Percentiles rank a stretch among this genome's conserved stretches.
Conservation (phyloP, 139 green algal genomes). For the Chlorella sp. region DNA sequence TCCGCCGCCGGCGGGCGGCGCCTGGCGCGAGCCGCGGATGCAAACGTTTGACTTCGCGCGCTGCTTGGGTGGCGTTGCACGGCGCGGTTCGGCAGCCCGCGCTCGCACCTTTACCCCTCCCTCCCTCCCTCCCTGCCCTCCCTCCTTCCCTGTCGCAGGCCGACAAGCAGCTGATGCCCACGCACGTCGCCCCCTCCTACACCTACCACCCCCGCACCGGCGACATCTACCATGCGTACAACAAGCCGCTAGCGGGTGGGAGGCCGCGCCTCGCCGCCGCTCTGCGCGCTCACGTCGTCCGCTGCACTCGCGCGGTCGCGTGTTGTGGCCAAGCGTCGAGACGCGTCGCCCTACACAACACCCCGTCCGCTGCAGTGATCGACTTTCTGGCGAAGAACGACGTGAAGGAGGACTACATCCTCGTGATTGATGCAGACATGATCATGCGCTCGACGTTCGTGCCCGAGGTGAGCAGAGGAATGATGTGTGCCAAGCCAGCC, state of each 20-base stretch:
- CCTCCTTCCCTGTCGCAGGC: too few relatives aligned
- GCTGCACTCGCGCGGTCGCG: not conserved
- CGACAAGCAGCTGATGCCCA: slow-evolving; percentile 57
- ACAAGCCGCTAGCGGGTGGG: slow-evolving; percentile 69
- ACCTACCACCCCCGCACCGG: slow-evolving; percentile 50
- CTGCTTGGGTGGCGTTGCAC: too few relatives aligned
- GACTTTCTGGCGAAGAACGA: slow-evolving; percentile 46
- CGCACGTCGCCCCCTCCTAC: slow-evolving; percentile 70
- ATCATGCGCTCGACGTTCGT: slow-evolving; percentile 57
- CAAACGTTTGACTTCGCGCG: too few relatives aligned
- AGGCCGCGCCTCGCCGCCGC: not conserved
- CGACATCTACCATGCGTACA: slow-evolving; percentile 44
- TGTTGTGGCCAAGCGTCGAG: not conserved
- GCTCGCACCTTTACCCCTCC: too few relatives aligned
- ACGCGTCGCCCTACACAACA: not conserved
- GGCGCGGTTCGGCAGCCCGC: too few relatives aligned
- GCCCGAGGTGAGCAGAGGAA: slow-evolving; percentile 9
- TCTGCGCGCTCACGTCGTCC: not conserved
- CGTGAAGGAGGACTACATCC: slow-evolving; percentile 59
- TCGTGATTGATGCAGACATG: slow-evolving; percentile 72
- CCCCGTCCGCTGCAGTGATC: not conserved
- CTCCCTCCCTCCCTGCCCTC: too few relatives aligned
- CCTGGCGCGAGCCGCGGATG: too few relatives aligned
- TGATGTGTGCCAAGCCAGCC: not conserved
- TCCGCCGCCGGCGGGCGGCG: too few relatives aligned